Evolutionary conservation across 805 yeast genomes (phyloP).

Genomic region (Candida xyloterini): DNA sequence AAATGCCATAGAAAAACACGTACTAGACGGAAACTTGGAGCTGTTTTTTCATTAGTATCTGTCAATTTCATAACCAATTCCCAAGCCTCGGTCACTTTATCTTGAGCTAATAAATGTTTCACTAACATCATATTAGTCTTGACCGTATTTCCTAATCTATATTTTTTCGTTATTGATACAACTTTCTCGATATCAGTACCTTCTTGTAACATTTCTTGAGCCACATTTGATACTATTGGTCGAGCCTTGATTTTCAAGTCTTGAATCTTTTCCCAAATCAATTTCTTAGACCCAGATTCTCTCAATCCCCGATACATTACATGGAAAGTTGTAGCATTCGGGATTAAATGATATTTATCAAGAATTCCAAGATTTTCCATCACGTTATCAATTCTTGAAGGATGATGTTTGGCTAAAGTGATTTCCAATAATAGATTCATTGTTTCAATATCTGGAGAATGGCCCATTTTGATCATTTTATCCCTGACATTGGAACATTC

Average conservation of each 20-base stretch:
- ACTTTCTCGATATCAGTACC: neutral
- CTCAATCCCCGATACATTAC: constrained; percentile 14
- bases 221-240: constrained; percentile 5
- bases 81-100: constrained; percentile 13
- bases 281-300: constrained; percentile 3
- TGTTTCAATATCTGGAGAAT: constrained; percentile 11
- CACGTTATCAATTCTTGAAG: constrained; percentile 6
- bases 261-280: constrained; percentile 6
- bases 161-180: neutral
- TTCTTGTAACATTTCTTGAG: constrained; percentile 2
- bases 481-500: constrained; percentile 14
- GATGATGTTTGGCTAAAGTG: constrained; percentile 12
- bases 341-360: constrained; percentile 3
- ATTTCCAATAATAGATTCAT: constrained; percentile 12
- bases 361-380: constrained; percentile 10
- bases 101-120: neutral
- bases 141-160: neutral
- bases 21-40: constrained; percentile 12
- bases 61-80: constrained; percentile 1
- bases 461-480: constrained; percentile 12
- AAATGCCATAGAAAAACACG: constrained; percentile 14
- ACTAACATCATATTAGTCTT: constrained; percentile 1
- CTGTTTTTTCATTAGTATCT: neutral
- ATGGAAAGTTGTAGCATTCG: constrained; percentile 12
- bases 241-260: neutral